These are phyloP conservation scores for Penicillium coprophilum DNA, from an alignment of 495 filamentous ascomycete species.

Conservation along the genomic window DNA sequence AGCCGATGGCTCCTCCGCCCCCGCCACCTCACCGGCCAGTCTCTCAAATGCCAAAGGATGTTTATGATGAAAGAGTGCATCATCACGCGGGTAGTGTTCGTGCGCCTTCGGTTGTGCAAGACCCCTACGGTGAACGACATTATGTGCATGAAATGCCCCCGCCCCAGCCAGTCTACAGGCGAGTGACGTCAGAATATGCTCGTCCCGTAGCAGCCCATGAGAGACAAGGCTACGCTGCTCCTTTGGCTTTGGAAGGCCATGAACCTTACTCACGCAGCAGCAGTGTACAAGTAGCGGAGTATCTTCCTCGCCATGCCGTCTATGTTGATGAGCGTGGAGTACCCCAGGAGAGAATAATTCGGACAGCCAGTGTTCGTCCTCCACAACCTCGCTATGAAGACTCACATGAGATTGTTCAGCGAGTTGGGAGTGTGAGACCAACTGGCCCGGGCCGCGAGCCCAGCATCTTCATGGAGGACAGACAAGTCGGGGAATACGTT, in stretches of 20 bases:
- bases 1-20: constrained; percentile 55
- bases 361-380: constrained; percentile 59
- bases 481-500: constrained; percentile 41
- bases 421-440: constrained; percentile 54
- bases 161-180: constrained; percentile 40
- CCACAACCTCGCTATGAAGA: constrained; percentile 55
- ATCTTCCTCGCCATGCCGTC: constrained; percentile 35
- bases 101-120: constrained; percentile 43
- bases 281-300: constrained; percentile 46
- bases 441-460: constrained; percentile 35
- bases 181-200: constrained; percentile 42
- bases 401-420: constrained; percentile 44
- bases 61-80: constrained; percentile 39
- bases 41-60: constrained; percentile 34
- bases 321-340: constrained; percentile 47
- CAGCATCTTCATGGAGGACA: constrained; percentile 44
- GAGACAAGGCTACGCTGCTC: constrained; percentile 33
- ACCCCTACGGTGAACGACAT: constrained; percentile 42
- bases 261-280: constrained; percentile 39
- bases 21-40: constrained; percentile 46
- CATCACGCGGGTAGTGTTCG: constrained; percentile 41
- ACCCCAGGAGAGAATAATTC: constrained; percentile 54
- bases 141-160: constrained; percentile 50
- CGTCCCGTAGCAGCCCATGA: constrained; percentile 33
- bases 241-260: constrained; percentile 35